Percentiles rank a stretch among this genome's conserved stretches.
Evolutionary conservation across 2,329 filamentous ascomycete species (phyloP).

Genomic region (Colletotrichum musicola): DNA sequence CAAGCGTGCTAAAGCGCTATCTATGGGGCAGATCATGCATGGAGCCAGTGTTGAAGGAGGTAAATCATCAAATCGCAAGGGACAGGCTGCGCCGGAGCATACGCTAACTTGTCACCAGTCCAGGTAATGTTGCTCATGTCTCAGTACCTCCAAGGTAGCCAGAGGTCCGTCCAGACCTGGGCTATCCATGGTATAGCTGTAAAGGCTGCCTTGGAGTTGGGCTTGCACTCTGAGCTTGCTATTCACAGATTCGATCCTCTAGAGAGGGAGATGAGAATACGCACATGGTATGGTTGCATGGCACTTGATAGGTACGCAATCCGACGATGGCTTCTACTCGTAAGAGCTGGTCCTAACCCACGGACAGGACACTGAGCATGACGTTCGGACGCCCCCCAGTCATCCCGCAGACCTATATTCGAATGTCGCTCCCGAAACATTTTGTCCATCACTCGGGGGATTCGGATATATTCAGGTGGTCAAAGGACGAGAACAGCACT

Average conservation of each 20-base stretch:
- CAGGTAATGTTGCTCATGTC: slow-evolving; percentile 62
- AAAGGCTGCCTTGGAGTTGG: slow-evolving; percentile 63
- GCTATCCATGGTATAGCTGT: slow-evolving; percentile 65
- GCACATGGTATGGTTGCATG: slow-evolving; percentile 64
- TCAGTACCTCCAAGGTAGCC: slow-evolving; percentile 67
- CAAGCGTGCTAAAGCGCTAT: slow-evolving; percentile 57
- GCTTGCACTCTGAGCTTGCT: slow-evolving; percentile 60
- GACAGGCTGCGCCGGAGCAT: not conserved
- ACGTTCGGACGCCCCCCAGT: slow-evolving; percentile 62
- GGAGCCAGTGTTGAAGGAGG: slow-evolving; percentile 59
- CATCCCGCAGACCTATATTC: slow-evolving; percentile 59
- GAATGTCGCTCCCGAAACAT: slow-evolving; percentile 51
- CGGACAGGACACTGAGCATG: slow-evolving; percentile 59
- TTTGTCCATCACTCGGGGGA: not conserved
- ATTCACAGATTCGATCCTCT: slow-evolving; percentile 51
- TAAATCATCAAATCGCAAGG: slow-evolving; percentile 31
- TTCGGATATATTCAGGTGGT: slow-evolving; percentile 17
- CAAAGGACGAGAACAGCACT: slow-evolving; percentile 27
- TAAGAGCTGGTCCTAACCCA: not conserved
- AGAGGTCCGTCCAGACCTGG: slow-evolving; percentile 66
- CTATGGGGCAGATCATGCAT: slow-evolving; percentile 54
- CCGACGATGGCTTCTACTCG: not conserved
- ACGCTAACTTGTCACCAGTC: slow-evolving; percentile 46
- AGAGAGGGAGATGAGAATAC: slow-evolving; percentile 60
- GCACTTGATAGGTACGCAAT: slow-evolving; percentile 56